A percentile compares a stretch with the other conserved stretches of the same genome.
Evolutionary conservation across 495 filamentous ascomycete genomes (phyloP).

Genomic region (Penicillium coffeae): DNA sequence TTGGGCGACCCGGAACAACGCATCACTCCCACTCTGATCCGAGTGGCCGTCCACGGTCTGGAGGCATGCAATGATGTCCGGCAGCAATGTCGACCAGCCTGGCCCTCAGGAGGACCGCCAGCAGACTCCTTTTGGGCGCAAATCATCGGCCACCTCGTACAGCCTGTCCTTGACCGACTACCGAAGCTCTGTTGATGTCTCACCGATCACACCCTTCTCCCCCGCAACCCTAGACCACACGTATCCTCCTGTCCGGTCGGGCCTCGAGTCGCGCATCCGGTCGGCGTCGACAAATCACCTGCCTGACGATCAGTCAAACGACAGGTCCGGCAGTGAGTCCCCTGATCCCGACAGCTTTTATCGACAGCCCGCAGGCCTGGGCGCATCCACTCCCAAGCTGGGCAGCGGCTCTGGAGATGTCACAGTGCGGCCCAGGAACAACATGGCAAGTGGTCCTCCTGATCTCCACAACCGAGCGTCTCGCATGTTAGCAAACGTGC

Average conservation of each 20-base stretch:
- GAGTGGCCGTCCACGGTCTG: conserved; percentile 32
- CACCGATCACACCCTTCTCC: conserved; percentile 24
- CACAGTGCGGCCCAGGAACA: conserved; percentile 17
- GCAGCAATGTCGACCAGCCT: conserved; percentile 41
- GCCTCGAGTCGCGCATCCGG: conserved; percentile 14
- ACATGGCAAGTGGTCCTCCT: conserved; percentile 17
- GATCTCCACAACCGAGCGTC: conserved; percentile 21
- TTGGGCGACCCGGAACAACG: conserved; percentile 45
- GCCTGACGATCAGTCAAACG: conserved; percentile 10
- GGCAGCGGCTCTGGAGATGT: conserved; percentile 20
- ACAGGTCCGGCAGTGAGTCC: conserved; percentile 28
- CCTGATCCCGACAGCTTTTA: conserved; percentile 55
- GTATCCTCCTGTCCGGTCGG: conserved; percentile 22
- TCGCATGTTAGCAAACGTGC: conserved; percentile 25
- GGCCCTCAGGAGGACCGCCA: conserved; percentile 31
- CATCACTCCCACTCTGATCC: conserved; percentile 34
- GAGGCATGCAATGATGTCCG: conserved; percentile 48
- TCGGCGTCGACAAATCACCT: conserved; percentile 23
- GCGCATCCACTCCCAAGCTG: conserved; percentile 21
- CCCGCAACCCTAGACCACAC: conserved; percentile 25
- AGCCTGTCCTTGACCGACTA: conserved; percentile 22
- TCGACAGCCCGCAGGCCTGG: conserved; percentile 30
- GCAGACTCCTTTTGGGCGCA: conserved; percentile 35
- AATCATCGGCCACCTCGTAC: conserved; percentile 31
- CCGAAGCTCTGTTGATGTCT: conserved; percentile 23